A percentile compares a stretch with the other conserved stretches of the same genome.
Evolutionary conservation across 345 rosid genomes (phyloP).

Genomic region (Syzygium grande): DNA sequence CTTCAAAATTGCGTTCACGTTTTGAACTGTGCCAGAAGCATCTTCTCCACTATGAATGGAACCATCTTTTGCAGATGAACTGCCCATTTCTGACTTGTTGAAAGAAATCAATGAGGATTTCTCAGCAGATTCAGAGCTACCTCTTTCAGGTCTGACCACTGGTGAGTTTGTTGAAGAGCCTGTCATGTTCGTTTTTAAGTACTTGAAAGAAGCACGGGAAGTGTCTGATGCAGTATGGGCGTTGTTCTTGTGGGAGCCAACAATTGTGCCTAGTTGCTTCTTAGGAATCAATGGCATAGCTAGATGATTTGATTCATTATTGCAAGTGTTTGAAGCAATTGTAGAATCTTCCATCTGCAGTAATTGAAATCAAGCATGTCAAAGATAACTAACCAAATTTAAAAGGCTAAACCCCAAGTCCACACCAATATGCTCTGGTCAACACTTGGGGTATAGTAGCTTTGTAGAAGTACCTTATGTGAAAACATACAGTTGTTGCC

Average conservation of each 20-base stretch:
- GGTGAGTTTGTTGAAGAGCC: background rate
- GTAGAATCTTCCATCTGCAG: slow-evolving; percentile 22
- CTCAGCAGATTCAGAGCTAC: background rate
- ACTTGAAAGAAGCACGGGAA: background rate
- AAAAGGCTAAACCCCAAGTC: background rate
- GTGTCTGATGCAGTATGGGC: background rate
- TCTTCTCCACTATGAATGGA: background rate
- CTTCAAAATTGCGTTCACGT: background rate
- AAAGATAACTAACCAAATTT: background rate
- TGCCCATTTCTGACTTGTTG: background rate
- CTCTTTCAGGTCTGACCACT: background rate
- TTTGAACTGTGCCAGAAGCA: slow-evolving; percentile 4
- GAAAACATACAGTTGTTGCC: slow-evolving; percentile 75
- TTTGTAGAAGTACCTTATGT: slow-evolving; percentile 53
- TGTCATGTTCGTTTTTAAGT: background rate
- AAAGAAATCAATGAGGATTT: slow-evolving; percentile 4
- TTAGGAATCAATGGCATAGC: slow-evolving; percentile 8
- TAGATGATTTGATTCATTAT: slow-evolving; percentile 12
- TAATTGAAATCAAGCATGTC: slow-evolving; percentile 11
- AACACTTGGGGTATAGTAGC: background rate
- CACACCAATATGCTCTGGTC: background rate
- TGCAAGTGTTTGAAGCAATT: slow-evolving; percentile 8
- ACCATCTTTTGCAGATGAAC: background rate
- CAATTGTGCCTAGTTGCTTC: slow-evolving; percentile 13
- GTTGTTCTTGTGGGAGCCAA: slow-evolving; percentile 1